These are phyloP conservation scores for Entomortierella lignicola DNA, from an alignment of 192 early-diverging fungal genomes.

Conservation along the genomic window DNA sequence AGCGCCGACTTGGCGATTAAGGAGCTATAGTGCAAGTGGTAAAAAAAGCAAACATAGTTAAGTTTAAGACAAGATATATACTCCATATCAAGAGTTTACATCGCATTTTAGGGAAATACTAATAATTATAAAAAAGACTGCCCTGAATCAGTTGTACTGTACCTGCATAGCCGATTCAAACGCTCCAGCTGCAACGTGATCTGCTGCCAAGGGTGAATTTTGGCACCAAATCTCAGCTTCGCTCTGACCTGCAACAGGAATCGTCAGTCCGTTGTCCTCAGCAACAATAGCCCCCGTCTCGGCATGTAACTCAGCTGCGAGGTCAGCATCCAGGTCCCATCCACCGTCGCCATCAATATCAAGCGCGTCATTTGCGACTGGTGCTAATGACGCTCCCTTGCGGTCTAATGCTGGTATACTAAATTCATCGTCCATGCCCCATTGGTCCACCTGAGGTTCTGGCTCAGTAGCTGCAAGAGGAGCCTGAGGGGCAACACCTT, in stretches of 20 bases:
- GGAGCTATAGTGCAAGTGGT: constrained; percentile 57
- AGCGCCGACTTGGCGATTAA: constrained; percentile 93
- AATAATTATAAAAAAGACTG: too few relatives aligned
- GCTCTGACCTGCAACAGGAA: constrained; percentile 78
- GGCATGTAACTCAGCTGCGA: constrained; percentile 73
- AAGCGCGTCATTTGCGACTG: constrained; percentile 48
- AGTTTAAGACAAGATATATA: too few relatives aligned
- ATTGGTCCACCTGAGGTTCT: constrained; percentile 71
- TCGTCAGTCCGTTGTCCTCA: constrained; percentile 24
- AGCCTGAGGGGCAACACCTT: constrained; percentile 56
- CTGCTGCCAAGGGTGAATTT: constrained; percentile 87
- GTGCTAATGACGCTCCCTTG: constrained; percentile 41
- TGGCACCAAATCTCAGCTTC: constrained; percentile 83
- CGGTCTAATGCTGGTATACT: constrained; percentile 59
- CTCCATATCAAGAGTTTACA: too few relatives aligned
- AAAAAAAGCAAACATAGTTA: not conserved
- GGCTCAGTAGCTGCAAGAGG: constrained; percentile 70
- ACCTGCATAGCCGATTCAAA: constrained; percentile 97
- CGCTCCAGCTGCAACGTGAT: constrained; percentile 95
- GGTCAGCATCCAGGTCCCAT: constrained; percentile 89
- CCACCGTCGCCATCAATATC: constrained; percentile 67
- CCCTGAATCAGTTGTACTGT: too few relatives aligned
- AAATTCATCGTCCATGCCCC: constrained; percentile 81
- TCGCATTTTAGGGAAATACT: too few relatives aligned
- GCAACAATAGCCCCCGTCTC: constrained; percentile 77